Evolutionary conservation across 2,329 filamentous ascomycete species (phyloP), one percentile per base, ranked within the genome.

Genomic region (Sclerotinia subarctica): DNA sequence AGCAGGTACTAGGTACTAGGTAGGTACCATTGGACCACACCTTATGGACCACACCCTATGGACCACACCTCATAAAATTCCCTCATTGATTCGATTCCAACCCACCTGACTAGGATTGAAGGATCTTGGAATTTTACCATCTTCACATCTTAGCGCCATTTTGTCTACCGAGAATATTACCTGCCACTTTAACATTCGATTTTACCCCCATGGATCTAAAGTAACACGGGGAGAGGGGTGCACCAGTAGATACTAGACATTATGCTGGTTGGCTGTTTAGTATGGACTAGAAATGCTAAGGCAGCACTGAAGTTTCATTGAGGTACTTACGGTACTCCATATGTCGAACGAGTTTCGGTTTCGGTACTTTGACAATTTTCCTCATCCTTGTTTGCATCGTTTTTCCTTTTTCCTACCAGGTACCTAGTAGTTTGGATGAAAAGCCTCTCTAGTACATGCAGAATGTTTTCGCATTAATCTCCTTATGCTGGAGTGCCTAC

Each of bases 381-480:
- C n/a, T 59, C 19, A 63, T 52, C 59, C 46, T 52, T 52, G 46
- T 15, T 38, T 21, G 6, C 5, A 42, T 53, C 49, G 35, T 15
- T 19, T 56, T 13, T 11, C 53, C 53, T 38, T 38, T 10, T 38
- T 38, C 38, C 38, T 13, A 38, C 35, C 10, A 5, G 5, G 5
- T 13, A 38, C 38, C 53, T 17, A 35, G 10, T 42, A n/a, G 4
- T 56, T 44, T 35, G 26, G 59, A 63, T 21, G 59, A 51, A 42
- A 32, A 64, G 47, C 32, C 38, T 42, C 17, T 17, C 15, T 21
- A 8, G 21, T n/a, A n/a, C 13, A 32, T 29, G 53, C 13, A 56
- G 17, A 64, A 54, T 15, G 10, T 56, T 64, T 29, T 64, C 49
- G 35, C 24, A 6, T 54, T 54, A 64, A 64, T 64, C 49, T 64